Evolutionary conservation across 1,284 basidiomycete species (phyloP).

Genomic region (Pseudozyma pruni): DNA sequence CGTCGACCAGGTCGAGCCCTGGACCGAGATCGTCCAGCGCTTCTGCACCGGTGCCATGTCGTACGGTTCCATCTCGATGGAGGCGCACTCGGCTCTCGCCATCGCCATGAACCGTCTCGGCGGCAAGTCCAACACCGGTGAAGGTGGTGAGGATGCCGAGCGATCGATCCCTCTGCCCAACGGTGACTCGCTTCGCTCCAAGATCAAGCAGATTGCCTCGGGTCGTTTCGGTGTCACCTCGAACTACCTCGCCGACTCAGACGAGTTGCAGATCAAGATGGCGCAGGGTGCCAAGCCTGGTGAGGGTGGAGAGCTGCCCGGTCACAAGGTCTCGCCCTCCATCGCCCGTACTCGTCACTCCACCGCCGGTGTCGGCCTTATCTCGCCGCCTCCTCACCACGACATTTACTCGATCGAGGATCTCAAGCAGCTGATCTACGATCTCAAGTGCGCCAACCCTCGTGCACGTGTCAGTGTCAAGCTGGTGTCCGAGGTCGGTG

Average conservation of each 20-base stretch:
- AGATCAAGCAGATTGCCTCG: slow-evolving; percentile 67
- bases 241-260: slow-evolving; percentile 64
- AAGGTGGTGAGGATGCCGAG: slow-evolving; percentile 66
- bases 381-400: slow-evolving; percentile 64
- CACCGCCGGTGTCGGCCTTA: slow-evolving; percentile 64
- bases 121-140: slow-evolving; percentile 66
- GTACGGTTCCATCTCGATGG: slow-evolving; percentile 66
- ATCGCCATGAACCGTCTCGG: slow-evolving; percentile 67
- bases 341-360: slow-evolving; percentile 65
- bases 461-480: slow-evolving; percentile 63
- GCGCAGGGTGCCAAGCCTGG: slow-evolving; percentile 66
- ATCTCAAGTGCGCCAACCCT: slow-evolving; percentile 65
- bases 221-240: slow-evolving; percentile 65
- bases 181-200: slow-evolving; percentile 65
- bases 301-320: slow-evolving; percentile 66
- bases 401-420: slow-evolving; percentile 67
- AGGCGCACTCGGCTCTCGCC: slow-evolving; percentile 63
- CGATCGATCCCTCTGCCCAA: slow-evolving; percentile 65
- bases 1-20: slow-evolving; percentile 66
- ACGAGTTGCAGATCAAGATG: slow-evolving; percentile 67
- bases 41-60: slow-evolving; percentile 67
- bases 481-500: slow-evolving; percentile 65
- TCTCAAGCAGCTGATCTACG: slow-evolving; percentile 66
- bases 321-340: slow-evolving; percentile 65
- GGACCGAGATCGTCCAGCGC: slow-evolving; percentile 66